These are phyloP conservation scores for Camillea tinctor DNA, from an alignment of 2,329 filamentous ascomycete species.

Conservation along the genomic window DNA sequence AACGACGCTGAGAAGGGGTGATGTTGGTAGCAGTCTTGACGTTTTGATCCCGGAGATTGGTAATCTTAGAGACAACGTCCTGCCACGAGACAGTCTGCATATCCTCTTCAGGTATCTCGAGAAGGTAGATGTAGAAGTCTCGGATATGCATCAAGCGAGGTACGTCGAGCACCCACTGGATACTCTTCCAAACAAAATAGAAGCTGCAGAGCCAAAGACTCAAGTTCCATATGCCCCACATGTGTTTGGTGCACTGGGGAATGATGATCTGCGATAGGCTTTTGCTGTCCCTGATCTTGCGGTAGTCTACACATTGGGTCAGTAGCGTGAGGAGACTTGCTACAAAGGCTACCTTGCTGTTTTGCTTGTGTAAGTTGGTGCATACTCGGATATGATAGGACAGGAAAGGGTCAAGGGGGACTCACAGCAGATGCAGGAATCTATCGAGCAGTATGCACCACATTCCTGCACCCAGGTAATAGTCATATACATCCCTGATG, in stretches of 20 bases:
- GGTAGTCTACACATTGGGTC: constrained; percentile 82
- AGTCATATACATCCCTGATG: constrained; percentile 79
- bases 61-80: constrained; percentile 80
- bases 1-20: constrained; percentile 50
- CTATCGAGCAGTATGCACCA: constrained; percentile 79
- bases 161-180: constrained; percentile 72
- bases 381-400: constrained; percentile 4
- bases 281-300: constrained; percentile 65
- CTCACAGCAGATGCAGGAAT: constrained; percentile 70
- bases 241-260: constrained; percentile 70
- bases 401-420: constrained; percentile 13
- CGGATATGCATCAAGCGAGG: constrained; percentile 74
- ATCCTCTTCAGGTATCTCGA: constrained; percentile 78
- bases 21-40: constrained; percentile 69
- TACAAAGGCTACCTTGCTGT: constrained; percentile 76
- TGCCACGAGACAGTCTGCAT: constrained; percentile 97
- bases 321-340: constrained; percentile 81
- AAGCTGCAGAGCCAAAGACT: constrained; percentile 82
- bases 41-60: constrained; percentile 80
- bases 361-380: constrained; percentile 14
- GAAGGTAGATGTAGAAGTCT: constrained; percentile 79
- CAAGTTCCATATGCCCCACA: constrained; percentile 74
- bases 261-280: constrained; percentile 57
- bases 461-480: constrained; percentile 79
- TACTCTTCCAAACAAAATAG: constrained; percentile 78